A percentile compares a stretch with the other conserved stretches of the same genome.
phyloP scores from a whole-genome alignment of 805 yeast genomes.

The Barnettozyma salicaria region DNA sequence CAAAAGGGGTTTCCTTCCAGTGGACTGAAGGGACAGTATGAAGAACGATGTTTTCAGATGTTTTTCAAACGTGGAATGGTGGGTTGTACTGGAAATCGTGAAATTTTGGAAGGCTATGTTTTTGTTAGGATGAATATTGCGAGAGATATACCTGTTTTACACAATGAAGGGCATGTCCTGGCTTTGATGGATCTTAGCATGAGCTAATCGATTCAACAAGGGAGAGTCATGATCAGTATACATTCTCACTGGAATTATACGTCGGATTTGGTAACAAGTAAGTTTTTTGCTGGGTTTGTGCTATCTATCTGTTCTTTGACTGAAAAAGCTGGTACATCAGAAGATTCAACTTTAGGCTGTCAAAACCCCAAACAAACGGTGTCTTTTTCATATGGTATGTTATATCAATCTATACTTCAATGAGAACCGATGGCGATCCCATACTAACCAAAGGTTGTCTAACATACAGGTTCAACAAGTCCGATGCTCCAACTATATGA shows the following conservation, averaged over 20 bases:
- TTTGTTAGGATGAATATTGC: background rate
- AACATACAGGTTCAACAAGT: constrained; percentile 24
- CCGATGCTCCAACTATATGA: constrained; percentile 66
- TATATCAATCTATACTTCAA: background rate
- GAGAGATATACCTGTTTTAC: background rate
- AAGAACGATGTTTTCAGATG: no score
- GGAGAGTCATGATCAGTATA: constrained; percentile 22
- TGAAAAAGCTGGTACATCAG: no score
- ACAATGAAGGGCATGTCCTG: constrained; percentile 22
- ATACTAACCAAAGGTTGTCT: constrained; percentile 3
- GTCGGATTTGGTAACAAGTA: constrained; percentile 21
- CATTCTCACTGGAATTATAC: constrained; percentile 12
- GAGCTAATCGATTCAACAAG: background rate
- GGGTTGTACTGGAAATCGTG: background rate
- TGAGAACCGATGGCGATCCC: no score
- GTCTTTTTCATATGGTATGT: constrained; percentile 7
- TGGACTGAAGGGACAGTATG: no score
- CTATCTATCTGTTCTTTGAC: no score
- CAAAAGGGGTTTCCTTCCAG: constrained; percentile 22
- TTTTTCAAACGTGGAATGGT: background rate
- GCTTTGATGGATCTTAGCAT: background rate
- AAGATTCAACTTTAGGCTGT: no score
- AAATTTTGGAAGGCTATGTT: background rate
- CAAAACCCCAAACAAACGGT: constrained; percentile 14
- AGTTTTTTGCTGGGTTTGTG: no score